These are phyloP conservation scores for Cystofilobasidium ferigula DNA, from an alignment of 768 basidiomycete genomes.

Conservation along the genomic window DNA sequence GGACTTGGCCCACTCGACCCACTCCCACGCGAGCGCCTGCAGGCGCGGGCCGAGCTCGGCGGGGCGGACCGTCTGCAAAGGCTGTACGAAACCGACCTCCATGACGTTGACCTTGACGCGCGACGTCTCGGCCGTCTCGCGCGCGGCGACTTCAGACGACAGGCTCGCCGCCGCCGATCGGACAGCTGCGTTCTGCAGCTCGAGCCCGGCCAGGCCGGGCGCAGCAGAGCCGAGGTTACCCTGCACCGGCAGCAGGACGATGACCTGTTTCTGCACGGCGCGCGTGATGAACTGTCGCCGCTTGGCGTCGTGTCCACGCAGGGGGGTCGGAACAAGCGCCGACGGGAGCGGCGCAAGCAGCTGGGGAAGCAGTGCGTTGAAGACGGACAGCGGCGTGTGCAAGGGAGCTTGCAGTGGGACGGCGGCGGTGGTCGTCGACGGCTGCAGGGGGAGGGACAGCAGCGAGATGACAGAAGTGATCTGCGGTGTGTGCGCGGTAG, in stretches of 20 bases:
- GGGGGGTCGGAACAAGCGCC: constrained; percentile 4
- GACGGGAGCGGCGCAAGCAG: constrained; percentile 15
- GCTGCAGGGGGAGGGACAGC: constrained; percentile 13
- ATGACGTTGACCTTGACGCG: constrained; percentile 18
- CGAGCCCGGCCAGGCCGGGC: neutral
- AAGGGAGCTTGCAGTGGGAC: constrained; percentile 14
- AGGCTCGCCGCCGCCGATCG: constrained; percentile 8
- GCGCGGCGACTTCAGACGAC: neutral
- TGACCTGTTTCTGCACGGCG: constrained; percentile 12
- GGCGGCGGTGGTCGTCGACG: neutral
- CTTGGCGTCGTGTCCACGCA: constrained; percentile 3
- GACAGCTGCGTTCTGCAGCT: constrained; percentile 7
- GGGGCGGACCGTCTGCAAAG: neutral
- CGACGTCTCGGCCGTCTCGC: neutral
- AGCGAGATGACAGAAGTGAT: constrained; percentile 23
- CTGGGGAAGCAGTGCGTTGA: constrained; percentile 17
- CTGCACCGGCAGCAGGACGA: constrained; percentile 14
- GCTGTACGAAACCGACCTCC: constrained; percentile 14
- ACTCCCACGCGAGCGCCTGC: neutral
- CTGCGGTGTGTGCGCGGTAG: neutral
- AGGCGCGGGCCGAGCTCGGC: neutral
- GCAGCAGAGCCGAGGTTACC: constrained; percentile 3
- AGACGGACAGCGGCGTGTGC: constrained; percentile 11
- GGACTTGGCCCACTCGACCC: neutral
- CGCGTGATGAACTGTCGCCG: neutral